Evolutionary conservation across 1,284 basidiomycete genomes (phyloP).

Genomic region (Volvariella volvacea): DNA sequence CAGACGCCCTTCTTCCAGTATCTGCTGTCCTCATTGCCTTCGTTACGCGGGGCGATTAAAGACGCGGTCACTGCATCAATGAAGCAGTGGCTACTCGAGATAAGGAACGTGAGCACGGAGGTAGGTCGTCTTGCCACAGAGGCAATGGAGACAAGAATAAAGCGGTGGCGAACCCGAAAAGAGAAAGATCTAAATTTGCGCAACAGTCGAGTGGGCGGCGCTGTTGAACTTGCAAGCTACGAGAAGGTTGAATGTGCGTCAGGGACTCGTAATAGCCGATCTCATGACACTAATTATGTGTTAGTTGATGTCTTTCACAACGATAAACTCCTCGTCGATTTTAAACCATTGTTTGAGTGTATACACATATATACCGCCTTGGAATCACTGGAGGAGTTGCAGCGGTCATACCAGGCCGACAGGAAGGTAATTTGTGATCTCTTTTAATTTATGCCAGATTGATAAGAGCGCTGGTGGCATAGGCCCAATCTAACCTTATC

Average conservation of each 20-base stretch:
- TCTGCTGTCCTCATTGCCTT: constrained; percentile 87
- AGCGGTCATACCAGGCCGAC: constrained; percentile 92
- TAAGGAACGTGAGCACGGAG: constrained; percentile 81
- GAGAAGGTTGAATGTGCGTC: constrained; percentile 90
- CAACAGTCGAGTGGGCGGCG: constrained; percentile 84
- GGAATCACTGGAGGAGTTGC: constrained; percentile 84
- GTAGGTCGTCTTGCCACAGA: constrained; percentile 89
- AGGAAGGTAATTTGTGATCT: constrained; percentile 57
- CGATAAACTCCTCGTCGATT: constrained; percentile 84
- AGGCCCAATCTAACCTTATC: constrained; percentile 97
- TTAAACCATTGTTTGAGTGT: constrained; percentile 93
- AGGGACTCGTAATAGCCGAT: constrained; percentile 6
- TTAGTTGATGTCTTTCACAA: constrained; percentile 90
- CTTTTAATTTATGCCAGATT: constrained; percentile 2
- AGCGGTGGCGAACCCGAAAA: constrained; percentile 78
- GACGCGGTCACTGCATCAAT: constrained; percentile 91
- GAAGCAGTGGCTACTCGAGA: constrained; percentile 97
- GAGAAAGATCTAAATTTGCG: constrained; percentile 75
- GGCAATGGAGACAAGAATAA: constrained; percentile 80
- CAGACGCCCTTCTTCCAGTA: constrained; percentile 93
- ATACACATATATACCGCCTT: constrained; percentile 96
- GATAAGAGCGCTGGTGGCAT: constrained; percentile 10
- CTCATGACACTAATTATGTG: constrained; percentile 5
- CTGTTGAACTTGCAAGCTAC: constrained; percentile 89
- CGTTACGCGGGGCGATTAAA: constrained; percentile 83